phyloP scores from a whole-genome alignment of 1,139 yeast genomes.

The Komagataea norvegica region DNA sequence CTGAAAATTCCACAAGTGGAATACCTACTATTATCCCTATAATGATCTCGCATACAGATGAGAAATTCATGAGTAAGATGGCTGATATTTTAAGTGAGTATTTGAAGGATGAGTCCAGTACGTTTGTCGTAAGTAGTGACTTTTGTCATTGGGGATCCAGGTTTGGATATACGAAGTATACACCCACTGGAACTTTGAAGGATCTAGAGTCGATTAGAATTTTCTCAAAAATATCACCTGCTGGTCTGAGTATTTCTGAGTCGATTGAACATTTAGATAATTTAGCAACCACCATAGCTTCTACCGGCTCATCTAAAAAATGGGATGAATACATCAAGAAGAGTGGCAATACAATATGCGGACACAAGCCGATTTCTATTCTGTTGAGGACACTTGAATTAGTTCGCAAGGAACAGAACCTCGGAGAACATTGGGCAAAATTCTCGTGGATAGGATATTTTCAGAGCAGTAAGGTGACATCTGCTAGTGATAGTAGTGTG shows the following conservation, averaged over 20 bases:
- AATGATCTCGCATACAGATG: constrained; percentile 63
- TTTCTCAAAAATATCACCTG: constrained; percentile 22
- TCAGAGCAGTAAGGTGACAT: constrained; percentile 61
- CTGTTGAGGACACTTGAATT: constrained; percentile 50
- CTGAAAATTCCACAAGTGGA: constrained; percentile 35
- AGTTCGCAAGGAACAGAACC: constrained; percentile 17
- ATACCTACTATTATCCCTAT: constrained; percentile 68
- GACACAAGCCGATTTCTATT: constrained; percentile 75
- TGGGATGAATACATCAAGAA: constrained; percentile 63
- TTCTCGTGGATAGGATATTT: constrained; percentile 79
- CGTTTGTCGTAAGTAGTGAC: constrained; percentile 82
- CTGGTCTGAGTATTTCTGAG: constrained; percentile 48
- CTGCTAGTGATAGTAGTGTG: constrained; percentile 66
- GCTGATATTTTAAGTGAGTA: constrained; percentile 51
- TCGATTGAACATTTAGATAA: constrained; percentile 72
- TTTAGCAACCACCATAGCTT: constrained; percentile 61
- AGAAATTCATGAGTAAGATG: constrained; percentile 38
- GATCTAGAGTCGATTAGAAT: constrained; percentile 21
- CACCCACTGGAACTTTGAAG: constrained; percentile 29
- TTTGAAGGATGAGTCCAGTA: constrained; percentile 50
- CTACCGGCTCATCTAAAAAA: constrained; percentile 39
- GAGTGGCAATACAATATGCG: constrained; percentile 92
- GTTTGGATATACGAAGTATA: constrained; percentile 66
- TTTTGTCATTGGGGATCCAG: constrained; percentile 95
- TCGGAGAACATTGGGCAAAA: constrained; percentile 23